Percentiles rank a stretch among this genome's conserved stretches.
Conservation (phyloP, 169 alveolate species). For the Eimeria tenella region DNA sequence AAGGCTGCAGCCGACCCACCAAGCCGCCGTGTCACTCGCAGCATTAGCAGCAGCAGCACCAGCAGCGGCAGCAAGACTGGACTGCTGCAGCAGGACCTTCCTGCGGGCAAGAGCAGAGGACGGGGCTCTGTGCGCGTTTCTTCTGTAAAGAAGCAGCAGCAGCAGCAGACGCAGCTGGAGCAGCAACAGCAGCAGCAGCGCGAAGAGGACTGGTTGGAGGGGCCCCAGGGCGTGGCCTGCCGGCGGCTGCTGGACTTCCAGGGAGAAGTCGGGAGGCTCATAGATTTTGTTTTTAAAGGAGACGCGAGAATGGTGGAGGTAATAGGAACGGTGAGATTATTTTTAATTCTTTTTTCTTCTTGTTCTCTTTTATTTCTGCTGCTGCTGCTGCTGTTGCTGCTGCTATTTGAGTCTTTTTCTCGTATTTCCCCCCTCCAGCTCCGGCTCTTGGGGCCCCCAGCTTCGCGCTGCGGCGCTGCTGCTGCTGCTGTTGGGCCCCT, state of each 20-base stretch:
- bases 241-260: slow-evolving; percentile 28
- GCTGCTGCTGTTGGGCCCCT: neutral
- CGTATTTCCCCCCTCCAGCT: neutral
- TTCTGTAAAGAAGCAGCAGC: slow-evolving; percentile 1
- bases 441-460: neutral
- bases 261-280: slow-evolving; percentile 14
- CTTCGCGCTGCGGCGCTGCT: neutral
- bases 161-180: slow-evolving; percentile 23
- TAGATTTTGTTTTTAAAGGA: slow-evolving; percentile 22
- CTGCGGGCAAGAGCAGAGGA: neutral
- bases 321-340: neutral
- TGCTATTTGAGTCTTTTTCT: neutral
- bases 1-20: neutral
- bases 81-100: neutral
- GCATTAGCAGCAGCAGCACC: slow-evolving; percentile 37
- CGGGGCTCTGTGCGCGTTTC: neutral
- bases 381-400: neutral
- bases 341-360: neutral
- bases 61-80: neutral
- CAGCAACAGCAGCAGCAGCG: slow-evolving; percentile 61
- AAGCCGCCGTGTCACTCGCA: slow-evolving; percentile 48
- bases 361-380: too few relatives aligned
- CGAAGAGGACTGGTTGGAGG: neutral
- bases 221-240: slow-evolving; percentile 38
- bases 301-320: slow-evolving; percentile 16